Percentiles rank a stretch among this genome's conserved stretches.
phyloP scores from a whole-genome alignment of 805 yeast genomes.

The Teunomyces atbi region DNA sequence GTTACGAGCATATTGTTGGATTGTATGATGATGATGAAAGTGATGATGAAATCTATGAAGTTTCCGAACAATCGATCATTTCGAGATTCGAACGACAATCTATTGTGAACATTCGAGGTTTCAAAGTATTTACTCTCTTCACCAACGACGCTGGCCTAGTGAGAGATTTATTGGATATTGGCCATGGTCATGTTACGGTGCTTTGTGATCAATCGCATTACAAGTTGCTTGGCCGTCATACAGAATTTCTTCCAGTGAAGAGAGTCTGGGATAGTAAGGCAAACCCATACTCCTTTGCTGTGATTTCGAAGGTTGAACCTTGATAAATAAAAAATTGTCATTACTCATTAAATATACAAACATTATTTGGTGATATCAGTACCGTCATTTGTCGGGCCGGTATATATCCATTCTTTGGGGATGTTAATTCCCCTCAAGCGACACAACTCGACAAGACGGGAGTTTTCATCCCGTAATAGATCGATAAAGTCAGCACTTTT shows the following conservation, averaged over 20 bases:
- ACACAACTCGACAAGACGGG: constrained; percentile 41
- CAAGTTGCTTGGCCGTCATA: not conserved
- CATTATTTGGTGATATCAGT: constrained; percentile 15
- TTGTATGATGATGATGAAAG: constrained; percentile 35
- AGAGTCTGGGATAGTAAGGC: not conserved
- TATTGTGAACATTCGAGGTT: not conserved
- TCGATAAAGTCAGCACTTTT: constrained; percentile 60
- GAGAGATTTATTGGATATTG: not conserved
- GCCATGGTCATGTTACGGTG: not conserved
- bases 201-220: not conserved
- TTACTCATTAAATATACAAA: constrained; percentile 3
- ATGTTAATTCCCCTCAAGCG: constrained; percentile 38
- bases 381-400: constrained; percentile 21
- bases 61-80: not conserved
- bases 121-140: constrained; percentile 4
- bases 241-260: constrained; percentile 6
- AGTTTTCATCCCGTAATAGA: constrained; percentile 50
- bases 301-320: constrained; percentile 2
- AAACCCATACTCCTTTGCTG: constrained; percentile 1
- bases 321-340: not conserved
- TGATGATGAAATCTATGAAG: not conserved
- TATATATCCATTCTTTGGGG: constrained; percentile 37
- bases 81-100: not conserved
- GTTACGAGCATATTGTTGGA: constrained; percentile 38
- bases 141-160: constrained; percentile 3